Conservation (phyloP, 345 rosid genomes). For the Lumnitzera racemosa region DNA sequence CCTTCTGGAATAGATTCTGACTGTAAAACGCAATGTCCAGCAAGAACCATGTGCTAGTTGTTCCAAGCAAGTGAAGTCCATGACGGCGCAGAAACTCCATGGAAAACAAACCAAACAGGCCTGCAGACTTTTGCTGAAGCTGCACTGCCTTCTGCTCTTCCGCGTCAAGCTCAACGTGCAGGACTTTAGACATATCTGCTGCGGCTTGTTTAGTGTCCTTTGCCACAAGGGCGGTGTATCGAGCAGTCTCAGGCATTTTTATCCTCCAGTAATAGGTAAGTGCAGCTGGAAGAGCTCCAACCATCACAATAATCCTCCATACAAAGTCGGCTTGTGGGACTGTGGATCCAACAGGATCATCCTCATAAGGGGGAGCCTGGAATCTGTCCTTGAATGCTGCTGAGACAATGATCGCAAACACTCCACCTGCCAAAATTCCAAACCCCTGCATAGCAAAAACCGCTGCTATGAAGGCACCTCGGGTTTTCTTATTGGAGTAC, state of each 20-base stretch:
- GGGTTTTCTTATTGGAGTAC: constrained; percentile 26
- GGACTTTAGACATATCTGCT: constrained; percentile 24
- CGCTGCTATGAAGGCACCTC: constrained; percentile 30
- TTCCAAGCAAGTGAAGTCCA: constrained; percentile 12
- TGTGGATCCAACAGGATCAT: constrained; percentile 13
- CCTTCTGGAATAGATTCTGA: too few relatives aligned
- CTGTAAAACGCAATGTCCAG: too few relatives aligned
- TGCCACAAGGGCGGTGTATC: constrained; percentile 30
- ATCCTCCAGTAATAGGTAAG: too few relatives aligned
- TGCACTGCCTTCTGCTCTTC: constrained; percentile 13
- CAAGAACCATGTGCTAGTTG: too few relatives aligned
- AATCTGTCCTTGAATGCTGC: constrained; percentile 13
- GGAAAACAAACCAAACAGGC: constrained; percentile 20
- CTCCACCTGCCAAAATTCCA: constrained; percentile 25
- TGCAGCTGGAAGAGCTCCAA: too few relatives aligned
- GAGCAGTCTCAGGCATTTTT: constrained; percentile 13
- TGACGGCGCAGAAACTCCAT: constrained; percentile 18
- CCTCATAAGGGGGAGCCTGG: constrained; percentile 20
- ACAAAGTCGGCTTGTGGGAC: constrained; percentile 20
- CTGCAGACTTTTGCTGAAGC: neutral
- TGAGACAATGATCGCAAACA: constrained; percentile 20
- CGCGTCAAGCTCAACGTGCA: constrained; percentile 16
- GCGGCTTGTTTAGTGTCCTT: constrained; percentile 24
- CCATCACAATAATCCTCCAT: constrained; percentile 21
- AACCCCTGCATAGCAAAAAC: constrained; percentile 34